A percentile compares a stretch with the other conserved stretches of the same genome.
These are phyloP conservation scores for Globisporangium ultimum DNA, from an alignment of 352 stramenopile species.

Conservation along the genomic window DNA sequence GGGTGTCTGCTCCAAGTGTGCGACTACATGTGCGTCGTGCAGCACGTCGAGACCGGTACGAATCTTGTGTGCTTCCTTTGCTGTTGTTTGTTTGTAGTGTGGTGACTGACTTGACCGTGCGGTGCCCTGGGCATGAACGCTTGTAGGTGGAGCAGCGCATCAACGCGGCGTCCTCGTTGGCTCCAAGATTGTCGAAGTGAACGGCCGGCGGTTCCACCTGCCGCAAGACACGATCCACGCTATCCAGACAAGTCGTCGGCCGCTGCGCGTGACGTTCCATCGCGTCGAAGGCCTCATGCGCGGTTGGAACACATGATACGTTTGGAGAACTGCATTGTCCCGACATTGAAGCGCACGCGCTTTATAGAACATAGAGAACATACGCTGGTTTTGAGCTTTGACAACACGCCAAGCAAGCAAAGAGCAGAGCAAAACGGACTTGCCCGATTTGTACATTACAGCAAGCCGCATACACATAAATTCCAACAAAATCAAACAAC, in stretches of 20 bases:
- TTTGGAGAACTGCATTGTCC: neutral
- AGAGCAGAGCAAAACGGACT: too few species aligned
- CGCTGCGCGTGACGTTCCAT: conserved; percentile 63
- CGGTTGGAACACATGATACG: conserved; percentile 36
- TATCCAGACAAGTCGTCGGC: conserved; percentile 51
- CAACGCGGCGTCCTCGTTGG: conserved; percentile 62
- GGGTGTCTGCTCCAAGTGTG: conserved; percentile 52
- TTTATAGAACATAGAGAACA: conserved; percentile 9
- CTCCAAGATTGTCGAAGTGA: conserved; percentile 62
- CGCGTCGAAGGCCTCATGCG: conserved; percentile 79
- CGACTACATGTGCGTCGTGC: conserved; percentile 59
- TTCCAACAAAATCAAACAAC: too few species aligned
- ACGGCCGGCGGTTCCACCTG: conserved; percentile 46
- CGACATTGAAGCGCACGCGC: neutral
- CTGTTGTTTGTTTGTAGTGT: neutral
- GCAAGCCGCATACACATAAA: too few species aligned
- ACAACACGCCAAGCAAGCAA: too few species aligned
- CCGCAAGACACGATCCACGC: conserved; percentile 43
- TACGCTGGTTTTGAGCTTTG: too few species aligned
- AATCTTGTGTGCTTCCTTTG: neutral
- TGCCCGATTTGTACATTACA: too few species aligned
- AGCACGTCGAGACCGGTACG: conserved; percentile 44
- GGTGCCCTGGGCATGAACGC: too few species aligned
- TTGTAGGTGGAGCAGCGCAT: conserved; percentile 42
- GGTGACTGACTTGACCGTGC: too few species aligned